These are phyloP conservation scores for Cicer cuneatum DNA, from an alignment of 306 rosid species.

Conservation along the genomic window DNA sequence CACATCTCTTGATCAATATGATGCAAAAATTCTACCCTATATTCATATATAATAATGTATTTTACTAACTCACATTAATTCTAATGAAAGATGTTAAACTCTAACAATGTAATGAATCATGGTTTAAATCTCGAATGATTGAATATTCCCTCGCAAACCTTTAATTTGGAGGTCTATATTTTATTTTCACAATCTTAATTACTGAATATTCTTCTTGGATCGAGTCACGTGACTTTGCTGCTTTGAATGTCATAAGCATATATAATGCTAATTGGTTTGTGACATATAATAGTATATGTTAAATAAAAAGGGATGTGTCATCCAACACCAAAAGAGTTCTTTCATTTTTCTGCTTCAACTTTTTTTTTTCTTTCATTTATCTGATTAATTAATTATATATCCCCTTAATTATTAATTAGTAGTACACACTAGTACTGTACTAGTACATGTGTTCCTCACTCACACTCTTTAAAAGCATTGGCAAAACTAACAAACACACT, in stretches of 20 bases:
- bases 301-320: conserved; percentile 56
- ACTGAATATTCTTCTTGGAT: conserved; percentile 25
- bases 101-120: no score
- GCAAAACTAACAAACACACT: conserved; percentile 36
- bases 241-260: conserved; percentile 41
- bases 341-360: conserved; percentile 25
- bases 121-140: no score
- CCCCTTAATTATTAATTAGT: background rate
- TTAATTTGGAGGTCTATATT: conserved; percentile 11
- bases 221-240: conserved; percentile 48
- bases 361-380: background rate
- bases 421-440: no score
- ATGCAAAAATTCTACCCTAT: no score
- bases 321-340: conserved; percentile 53
- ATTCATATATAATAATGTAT: no score
- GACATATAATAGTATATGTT: conserved; percentile 22
- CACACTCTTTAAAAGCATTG: conserved; percentile 32
- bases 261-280: conserved; percentile 35
- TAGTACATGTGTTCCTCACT: conserved; percentile 33
- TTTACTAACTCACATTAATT: no score
- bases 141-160: background rate
- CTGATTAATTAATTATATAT: background rate
- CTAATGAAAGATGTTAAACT: no score
- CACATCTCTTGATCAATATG: background rate
- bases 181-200: conserved; percentile 1